These are phyloP conservation scores for Dictyostelium citrinum DNA, from an alignment of 78 protist genomes.

Conservation along the genomic window DNA sequence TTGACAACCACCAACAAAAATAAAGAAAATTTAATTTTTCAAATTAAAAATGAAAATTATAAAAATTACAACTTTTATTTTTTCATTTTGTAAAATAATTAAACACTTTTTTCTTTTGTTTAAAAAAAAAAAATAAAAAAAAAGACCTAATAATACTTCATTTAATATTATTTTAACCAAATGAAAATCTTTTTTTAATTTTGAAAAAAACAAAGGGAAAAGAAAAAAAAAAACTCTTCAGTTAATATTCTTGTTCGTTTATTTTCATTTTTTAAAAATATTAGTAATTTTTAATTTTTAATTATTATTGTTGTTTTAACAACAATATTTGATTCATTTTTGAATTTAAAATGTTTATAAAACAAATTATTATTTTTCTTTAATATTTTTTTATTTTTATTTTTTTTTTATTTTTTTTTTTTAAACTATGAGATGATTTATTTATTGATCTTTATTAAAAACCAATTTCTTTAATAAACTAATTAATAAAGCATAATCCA, in stretches of 20 bases:
- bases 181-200: not conserved
- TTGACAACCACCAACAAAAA: not conserved
- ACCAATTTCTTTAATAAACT: slow-evolving; percentile 34
- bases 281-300: not conserved
- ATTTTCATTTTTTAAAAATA: not conserved
- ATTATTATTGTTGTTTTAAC: not conserved
- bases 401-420: not conserved
- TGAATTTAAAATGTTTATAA: too few relatives aligned
- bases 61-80: not conserved
- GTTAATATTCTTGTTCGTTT: too few relatives aligned
- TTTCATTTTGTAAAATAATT: not conserved
- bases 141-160: not conserved
- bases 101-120: too few relatives aligned
- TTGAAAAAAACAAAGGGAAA: not conserved
- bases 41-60: not conserved
- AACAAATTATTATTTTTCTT: too few relatives aligned
- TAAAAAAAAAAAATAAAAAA: not conserved
- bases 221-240: not conserved
- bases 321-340: too few relatives aligned
- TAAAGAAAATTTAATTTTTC: not conserved
- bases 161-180: not conserved
- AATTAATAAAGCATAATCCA: slow-evolving; percentile 35
- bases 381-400: too few relatives aligned
- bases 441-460: not conserved
- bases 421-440: not conserved